Conservation (phyloP, 2,329 filamentous ascomycete species). For the Paecilomyces sp. region DNA sequence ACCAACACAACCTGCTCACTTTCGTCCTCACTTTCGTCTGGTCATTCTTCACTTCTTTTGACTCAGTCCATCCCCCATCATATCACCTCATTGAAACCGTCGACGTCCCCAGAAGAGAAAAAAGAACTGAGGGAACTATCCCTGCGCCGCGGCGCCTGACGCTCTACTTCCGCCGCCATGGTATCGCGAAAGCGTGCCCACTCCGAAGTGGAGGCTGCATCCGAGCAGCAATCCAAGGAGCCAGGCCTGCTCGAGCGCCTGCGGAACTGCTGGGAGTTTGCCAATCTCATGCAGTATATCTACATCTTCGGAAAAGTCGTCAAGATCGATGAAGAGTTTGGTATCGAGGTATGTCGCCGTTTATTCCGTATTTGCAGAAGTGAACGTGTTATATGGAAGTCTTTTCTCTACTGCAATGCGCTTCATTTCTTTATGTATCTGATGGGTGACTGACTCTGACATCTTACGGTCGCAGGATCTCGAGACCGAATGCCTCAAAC, state of each 20-base stretch:
- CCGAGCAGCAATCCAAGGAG: slow-evolving; percentile 32
- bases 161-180: slow-evolving; percentile 36
- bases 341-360: slow-evolving; percentile 66
- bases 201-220: slow-evolving; percentile 49
- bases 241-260: slow-evolving; percentile 55
- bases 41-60: slow-evolving; percentile 2
- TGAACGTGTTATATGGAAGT: not conserved
- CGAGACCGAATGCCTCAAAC: slow-evolving; percentile 80
- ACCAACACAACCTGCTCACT: not conserved
- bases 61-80: slow-evolving; percentile 1
- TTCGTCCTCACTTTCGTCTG: not conserved
- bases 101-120: not conserved
- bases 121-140: not conserved
- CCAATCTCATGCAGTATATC: slow-evolving; percentile 88
- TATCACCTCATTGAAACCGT: not conserved
- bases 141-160: slow-evolving; percentile 18
- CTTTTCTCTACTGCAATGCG: not conserved
- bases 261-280: slow-evolving; percentile 92
- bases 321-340: slow-evolving; percentile 82
- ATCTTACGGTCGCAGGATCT: slow-evolving; percentile 56
- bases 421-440: not conserved
- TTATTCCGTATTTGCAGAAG: slow-evolving; percentile 9
- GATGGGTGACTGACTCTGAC: not conserved
- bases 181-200: slow-evolving; percentile 49
- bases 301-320: slow-evolving; percentile 81